Percentiles rank a stretch among this genome's conserved stretches.
Conservation (phyloP, 2,329 filamentous ascomycete species). For the Exophiala oligosperma region DNA sequence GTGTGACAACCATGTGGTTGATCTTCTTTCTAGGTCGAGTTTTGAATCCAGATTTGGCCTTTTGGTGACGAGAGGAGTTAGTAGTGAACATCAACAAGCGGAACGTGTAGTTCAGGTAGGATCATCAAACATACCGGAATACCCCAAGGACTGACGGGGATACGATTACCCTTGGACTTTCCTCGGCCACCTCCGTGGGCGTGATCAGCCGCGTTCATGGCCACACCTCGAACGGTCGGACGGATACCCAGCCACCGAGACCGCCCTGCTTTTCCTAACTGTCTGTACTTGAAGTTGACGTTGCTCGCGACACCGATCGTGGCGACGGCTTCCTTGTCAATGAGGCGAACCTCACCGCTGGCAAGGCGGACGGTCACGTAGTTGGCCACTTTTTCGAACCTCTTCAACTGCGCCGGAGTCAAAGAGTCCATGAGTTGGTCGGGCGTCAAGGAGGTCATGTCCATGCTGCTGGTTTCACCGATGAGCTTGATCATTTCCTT, state of each 20-base stretch:
- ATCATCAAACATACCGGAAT: slow-evolving; percentile 70
- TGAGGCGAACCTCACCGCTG: slow-evolving; percentile 87
- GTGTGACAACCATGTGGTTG: slow-evolving; percentile 87
- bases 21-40: slow-evolving; percentile 83
- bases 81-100: slow-evolving; percentile 10
- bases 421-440: slow-evolving; percentile 34
- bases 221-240: slow-evolving; percentile 92
- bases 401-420: slow-evolving; percentile 39
- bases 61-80: not conserved
- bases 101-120: not conserved
- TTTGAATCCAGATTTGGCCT: slow-evolving; percentile 71
- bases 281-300: slow-evolving; percentile 81
- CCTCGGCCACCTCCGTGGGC: slow-evolving; percentile 98
- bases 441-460: slow-evolving; percentile 38
- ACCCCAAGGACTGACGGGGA: slow-evolving; percentile 96
- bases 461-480: slow-evolving; percentile 20
- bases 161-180: slow-evolving; percentile 97
- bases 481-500: slow-evolving; percentile 32
- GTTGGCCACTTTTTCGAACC: slow-evolving; percentile 63
- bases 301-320: slow-evolving; percentile 96
- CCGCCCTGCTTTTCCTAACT: slow-evolving; percentile 92
- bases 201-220: slow-evolving; percentile 99
- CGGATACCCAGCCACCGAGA: slow-evolving; percentile 91
- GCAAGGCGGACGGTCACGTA: slow-evolving; percentile 84
- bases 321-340: slow-evolving; percentile 88